Conservation (phyloP, 495 filamentous ascomycete species). For the Tuber calosporum region DNA sequence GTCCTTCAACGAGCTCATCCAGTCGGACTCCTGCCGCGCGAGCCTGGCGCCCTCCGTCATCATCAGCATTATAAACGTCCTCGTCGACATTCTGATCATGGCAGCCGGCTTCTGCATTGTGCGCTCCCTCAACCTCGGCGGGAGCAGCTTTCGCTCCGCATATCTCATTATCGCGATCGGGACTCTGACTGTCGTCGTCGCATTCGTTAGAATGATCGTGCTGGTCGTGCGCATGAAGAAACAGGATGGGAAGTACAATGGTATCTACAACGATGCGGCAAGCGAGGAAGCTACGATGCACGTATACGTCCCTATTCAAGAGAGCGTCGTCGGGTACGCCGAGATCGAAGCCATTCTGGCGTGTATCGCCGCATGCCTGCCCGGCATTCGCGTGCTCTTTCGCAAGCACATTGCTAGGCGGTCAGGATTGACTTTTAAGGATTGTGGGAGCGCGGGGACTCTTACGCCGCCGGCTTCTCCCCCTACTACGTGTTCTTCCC, state of each 20-base stretch:
- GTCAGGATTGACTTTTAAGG: not conserved
- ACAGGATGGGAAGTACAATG: not conserved
- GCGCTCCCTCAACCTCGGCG: not conserved
- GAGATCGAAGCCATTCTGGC: not conserved
- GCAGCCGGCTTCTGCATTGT: not conserved
- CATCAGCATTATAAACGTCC: not conserved
- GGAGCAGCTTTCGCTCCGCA: not conserved
- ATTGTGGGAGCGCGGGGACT: not conserved
- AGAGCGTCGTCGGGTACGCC: not conserved
- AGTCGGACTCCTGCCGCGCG: not conserved
- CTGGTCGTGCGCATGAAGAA: not conserved
- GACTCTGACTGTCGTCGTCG: not conserved
- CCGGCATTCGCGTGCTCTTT: not conserved
- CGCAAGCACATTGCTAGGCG: not conserved
- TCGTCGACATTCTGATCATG: not conserved
- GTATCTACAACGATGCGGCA: not conserved
- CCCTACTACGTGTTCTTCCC: not conserved
- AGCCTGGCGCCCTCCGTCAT: not conserved
- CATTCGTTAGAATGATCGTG: not conserved
- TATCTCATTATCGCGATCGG: not conserved
- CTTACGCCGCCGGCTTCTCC: not conserved
- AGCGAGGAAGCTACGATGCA: not conserved
- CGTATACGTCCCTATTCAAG: not conserved
- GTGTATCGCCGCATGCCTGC: not conserved
- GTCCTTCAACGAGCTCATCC: not conserved